Evolutionary conservation across 768 basidiomycete genomes (phyloP), one percentile per base, ranked within the genome.

Genomic region (Lanmaoa pseudosensibilis): DNA sequence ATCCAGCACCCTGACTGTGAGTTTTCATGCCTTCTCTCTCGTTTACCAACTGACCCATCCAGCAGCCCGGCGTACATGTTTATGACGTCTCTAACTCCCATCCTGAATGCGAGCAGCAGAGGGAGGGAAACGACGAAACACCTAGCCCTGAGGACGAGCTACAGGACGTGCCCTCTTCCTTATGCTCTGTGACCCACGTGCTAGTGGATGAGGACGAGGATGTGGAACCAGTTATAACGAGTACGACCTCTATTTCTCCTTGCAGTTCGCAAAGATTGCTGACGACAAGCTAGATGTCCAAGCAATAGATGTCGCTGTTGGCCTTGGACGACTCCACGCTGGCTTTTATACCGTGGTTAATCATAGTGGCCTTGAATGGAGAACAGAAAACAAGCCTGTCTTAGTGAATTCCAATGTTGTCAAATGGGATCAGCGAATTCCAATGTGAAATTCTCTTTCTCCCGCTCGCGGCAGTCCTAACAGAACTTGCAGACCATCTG

Each of bases 351-450:
- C 18, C 4, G 18, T 25, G 4, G 48, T 59, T 34, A 19, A 47
- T 5, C 47, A 57, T 41, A 25, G 25, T 25, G 25, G 25, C 25
- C 25, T 25, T 25, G 25, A 25, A 25, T 25, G 25, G 25, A 25
- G 25, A 25, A 25, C 25, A 2, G 25, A 25, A 25, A 25, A 25
- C 5, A 25, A 25, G 25, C 25, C 25, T 12, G 47, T 44, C 5
- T 43, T n/a, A 7, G 25, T 49, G 39, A 19, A 37, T 19, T 6
- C 50, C 11, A 50, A 37, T 33, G 2, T 16, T 15, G n/a, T 56
- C 13, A 51, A 57, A 45, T 59, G 58, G 58, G 12, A 1, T 9
- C 51, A 18, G 11, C 33, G 13, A 11, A 57, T 59, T 2, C 46
- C 34, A 12, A n/a, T 59, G 58, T 51, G 33, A 56, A 40, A 34